phyloP scores from a whole-genome alignment of 768 basidiomycete species.

The Lentinula guzmanii region DNA sequence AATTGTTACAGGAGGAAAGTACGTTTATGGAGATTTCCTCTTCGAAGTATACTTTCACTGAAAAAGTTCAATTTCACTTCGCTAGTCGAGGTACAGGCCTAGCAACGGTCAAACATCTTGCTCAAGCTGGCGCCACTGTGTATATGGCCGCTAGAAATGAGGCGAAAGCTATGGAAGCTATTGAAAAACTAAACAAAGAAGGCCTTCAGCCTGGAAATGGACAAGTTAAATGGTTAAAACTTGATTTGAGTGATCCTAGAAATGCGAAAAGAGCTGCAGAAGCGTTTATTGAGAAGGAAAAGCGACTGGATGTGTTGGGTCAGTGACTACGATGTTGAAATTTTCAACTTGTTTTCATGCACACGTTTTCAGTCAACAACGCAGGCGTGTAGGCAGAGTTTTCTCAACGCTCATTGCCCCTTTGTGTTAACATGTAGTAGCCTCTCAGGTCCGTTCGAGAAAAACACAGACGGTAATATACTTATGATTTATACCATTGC shows the following conservation, averaged over 20 bases:
- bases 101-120: slow-evolving; percentile 45
- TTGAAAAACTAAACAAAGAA: slow-evolving; percentile 36
- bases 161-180: slow-evolving; percentile 37
- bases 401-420: not conserved
- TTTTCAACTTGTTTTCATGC: not conserved
- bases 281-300: slow-evolving; percentile 42
- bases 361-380: slow-evolving; percentile 42
- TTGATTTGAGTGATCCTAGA: slow-evolving; percentile 46
- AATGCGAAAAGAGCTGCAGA: slow-evolving; percentile 42
- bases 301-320: slow-evolving; percentile 51
- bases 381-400: slow-evolving; percentile 33
- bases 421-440: slow-evolving; percentile 11
- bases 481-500: not conserved
- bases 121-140: slow-evolving; percentile 49
- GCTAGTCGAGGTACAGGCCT: slow-evolving; percentile 41
- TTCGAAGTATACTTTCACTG: not conserved
- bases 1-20: slow-evolving; percentile 6
- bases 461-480: slow-evolving; percentile 8
- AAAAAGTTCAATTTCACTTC: not conserved
- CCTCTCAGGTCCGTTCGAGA: slow-evolving; percentile 9
- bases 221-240: slow-evolving; percentile 39
- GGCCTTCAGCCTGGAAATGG: slow-evolving; percentile 40
- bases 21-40: not conserved
- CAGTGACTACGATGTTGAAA: slow-evolving; percentile 12
- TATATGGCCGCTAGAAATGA: slow-evolving; percentile 52